Percentiles rank a stretch among this genome's conserved stretches.
These are phyloP conservation scores for Claviceps quebecensis DNA, from an alignment of 2,329 filamentous ascomycete species.

Conservation along the genomic window DNA sequence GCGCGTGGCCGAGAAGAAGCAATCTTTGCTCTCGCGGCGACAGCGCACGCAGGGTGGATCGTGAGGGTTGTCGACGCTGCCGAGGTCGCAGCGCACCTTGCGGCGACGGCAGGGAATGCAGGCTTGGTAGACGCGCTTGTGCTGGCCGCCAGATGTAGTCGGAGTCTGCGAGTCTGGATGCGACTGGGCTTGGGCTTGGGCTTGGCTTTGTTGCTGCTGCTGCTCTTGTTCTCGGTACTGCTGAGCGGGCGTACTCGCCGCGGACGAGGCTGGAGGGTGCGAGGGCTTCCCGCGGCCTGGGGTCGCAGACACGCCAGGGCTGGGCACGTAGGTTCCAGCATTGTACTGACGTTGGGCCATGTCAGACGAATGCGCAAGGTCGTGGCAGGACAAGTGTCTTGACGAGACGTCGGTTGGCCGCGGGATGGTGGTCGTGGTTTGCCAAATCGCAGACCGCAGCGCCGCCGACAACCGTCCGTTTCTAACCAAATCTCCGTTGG, in stretches of 20 bases:
- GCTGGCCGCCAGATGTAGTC: slow-evolving; percentile 11
- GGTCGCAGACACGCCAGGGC: slow-evolving; percentile 10
- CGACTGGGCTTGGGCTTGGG: neutral
- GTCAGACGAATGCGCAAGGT: slow-evolving; percentile 3
- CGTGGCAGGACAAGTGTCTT: slow-evolving; percentile 4
- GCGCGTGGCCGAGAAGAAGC: slow-evolving; percentile 88
- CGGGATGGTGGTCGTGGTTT: slow-evolving; percentile 14
- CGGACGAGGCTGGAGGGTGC: slow-evolving; percentile 3
- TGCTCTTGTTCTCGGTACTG: slow-evolving; percentile 7
- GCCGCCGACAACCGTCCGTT: neutral
- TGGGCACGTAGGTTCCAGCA: slow-evolving; percentile 9
- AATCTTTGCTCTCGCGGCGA: slow-evolving; percentile 87
- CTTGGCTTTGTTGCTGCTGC: slow-evolving; percentile 7
- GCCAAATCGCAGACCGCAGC: neutral
- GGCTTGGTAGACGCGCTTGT: slow-evolving; percentile 50
- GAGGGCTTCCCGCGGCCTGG: slow-evolving; percentile 4
- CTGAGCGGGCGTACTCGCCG: slow-evolving; percentile 2
- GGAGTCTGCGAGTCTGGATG: neutral
- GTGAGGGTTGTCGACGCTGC: slow-evolving; percentile 80
- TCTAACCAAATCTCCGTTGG: too few relatives aligned
- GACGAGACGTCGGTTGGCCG: slow-evolving; percentile 17
- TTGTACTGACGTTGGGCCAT: slow-evolving; percentile 11
- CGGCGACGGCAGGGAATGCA: slow-evolving; percentile 48
- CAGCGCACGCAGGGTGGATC: slow-evolving; percentile 91
- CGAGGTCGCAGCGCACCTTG: slow-evolving; percentile 49